A percentile compares a stretch with the other conserved stretches of the same genome.
Conservation (phyloP, 805 yeast genomes). For the Yarrowia deformans region DNA sequence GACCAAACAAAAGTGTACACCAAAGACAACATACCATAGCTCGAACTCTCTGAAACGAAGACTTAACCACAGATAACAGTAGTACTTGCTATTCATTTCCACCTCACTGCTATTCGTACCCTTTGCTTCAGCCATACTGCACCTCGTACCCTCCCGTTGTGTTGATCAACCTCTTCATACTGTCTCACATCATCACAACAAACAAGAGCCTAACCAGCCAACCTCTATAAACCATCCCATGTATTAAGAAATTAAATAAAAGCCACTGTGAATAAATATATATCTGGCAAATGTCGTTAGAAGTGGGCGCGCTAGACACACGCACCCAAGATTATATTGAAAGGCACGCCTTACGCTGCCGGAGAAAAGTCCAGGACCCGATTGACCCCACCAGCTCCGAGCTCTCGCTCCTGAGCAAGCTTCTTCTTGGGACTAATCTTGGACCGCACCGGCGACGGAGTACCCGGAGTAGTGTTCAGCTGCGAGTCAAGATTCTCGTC, state of each 20-base stretch:
- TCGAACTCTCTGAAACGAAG: too few species aligned
- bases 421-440: constrained; percentile 33
- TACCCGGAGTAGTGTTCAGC: constrained; percentile 33
- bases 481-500: constrained; percentile 45
- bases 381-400: constrained; percentile 11
- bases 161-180: not conserved
- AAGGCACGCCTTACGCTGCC: not conserved
- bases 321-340: not conserved
- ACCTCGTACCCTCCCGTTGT: too few species aligned
- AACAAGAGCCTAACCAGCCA: constrained; percentile 1
- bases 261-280: constrained; percentile 21
- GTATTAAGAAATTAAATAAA: constrained; percentile 25
- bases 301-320: constrained; percentile 11
- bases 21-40: too few species aligned
- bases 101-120: too few species aligned
- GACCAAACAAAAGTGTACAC: too few species aligned
- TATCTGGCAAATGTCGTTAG: constrained; percentile 21
- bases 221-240: constrained; percentile 25
- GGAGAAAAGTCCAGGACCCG: constrained; percentile 36
- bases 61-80: too few species aligned
- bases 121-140: too few species aligned
- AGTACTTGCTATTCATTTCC: too few species aligned
- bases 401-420: constrained; percentile 23
- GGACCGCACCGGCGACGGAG: constrained; percentile 30
- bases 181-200: constrained; percentile 27